A percentile compares a stretch with the other conserved stretches of the same genome.
These are phyloP conservation scores for Excoecaria agallocha DNA, from an alignment of 345 rosid genomes.

Conservation along the genomic window DNA sequence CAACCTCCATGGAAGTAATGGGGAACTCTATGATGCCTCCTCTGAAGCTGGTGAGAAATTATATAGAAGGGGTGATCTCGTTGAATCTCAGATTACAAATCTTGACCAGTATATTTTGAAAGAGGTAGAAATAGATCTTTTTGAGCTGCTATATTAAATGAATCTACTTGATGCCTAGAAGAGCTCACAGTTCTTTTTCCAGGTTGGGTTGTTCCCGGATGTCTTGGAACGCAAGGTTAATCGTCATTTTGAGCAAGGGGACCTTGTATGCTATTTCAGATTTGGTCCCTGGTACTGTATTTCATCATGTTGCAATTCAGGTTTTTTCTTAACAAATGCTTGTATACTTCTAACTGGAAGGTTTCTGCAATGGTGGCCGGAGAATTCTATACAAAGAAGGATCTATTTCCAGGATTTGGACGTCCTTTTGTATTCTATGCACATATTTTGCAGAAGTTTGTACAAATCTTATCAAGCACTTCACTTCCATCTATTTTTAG, in stretches of 20 bases:
- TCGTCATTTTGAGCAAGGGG: constrained; percentile 68
- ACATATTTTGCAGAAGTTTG: constrained; percentile 62
- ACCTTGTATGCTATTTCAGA: constrained; percentile 50
- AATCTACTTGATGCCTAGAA: constrained; percentile 8
- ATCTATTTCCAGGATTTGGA: constrained; percentile 87
- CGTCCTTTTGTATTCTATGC: constrained; percentile 85
- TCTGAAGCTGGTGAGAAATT: constrained; percentile 69
- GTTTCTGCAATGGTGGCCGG: constrained; percentile 87
- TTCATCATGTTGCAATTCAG: not conserved
- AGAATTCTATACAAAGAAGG: constrained; percentile 76
- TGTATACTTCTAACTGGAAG: constrained; percentile 41
- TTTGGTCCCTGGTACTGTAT: not conserved
- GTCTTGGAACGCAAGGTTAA: constrained; percentile 69
- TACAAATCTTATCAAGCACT: constrained; percentile 26
- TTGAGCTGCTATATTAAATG: constrained; percentile 2
- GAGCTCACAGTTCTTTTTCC: constrained; percentile 21
- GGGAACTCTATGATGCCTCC: constrained; percentile 55
- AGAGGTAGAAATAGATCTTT: constrained; percentile 39
- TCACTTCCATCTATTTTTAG: constrained; percentile 10
- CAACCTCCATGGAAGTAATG: constrained; percentile 33
- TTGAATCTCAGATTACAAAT: constrained; percentile 56
- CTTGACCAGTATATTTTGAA: constrained; percentile 56
- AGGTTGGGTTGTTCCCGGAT: constrained; percentile 91
- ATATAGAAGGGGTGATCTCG: constrained; percentile 71
- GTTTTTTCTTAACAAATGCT: not conserved